These are phyloP conservation scores for Trametes gibbosa DNA, from an alignment of 768 basidiomycete genomes.

Conservation along the genomic window DNA sequence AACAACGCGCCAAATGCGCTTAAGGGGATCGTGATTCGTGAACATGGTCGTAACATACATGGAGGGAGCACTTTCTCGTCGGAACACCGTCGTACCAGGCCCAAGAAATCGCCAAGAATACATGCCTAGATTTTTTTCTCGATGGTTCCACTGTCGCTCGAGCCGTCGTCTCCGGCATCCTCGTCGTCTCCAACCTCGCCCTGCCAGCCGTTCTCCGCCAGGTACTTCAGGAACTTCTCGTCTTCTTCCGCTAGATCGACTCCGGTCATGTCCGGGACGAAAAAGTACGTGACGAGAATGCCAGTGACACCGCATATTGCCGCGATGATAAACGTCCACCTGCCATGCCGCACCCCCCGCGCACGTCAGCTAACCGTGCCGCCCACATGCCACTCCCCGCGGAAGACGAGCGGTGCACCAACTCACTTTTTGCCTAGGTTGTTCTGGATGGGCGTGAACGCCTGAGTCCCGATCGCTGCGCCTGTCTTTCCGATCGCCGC, in stretches of 20 bases:
- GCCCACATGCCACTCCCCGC: neutral
- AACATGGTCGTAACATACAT: neutral
- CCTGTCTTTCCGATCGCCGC: conserved; percentile 71
- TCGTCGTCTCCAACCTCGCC: conserved; percentile 60
- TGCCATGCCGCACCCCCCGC: conserved; percentile 20
- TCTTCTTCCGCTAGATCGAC: conserved; percentile 68
- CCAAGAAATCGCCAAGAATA: neutral
- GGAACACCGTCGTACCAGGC: too few species aligned
- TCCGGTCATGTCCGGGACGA: conserved; percentile 65
- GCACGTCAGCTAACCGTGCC: neutral
- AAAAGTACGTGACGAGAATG: conserved; percentile 64
- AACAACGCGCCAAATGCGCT: neutral
- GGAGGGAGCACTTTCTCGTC: neutral
- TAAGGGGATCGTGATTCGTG: neutral
- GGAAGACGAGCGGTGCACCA: neutral
- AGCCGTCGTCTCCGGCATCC: conserved; percentile 11
- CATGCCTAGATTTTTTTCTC: conserved; percentile 17
- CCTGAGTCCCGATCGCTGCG: conserved; percentile 70
- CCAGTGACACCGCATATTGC: conserved; percentile 67
- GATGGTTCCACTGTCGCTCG: conserved; percentile 14
- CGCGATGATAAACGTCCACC: conserved; percentile 67
- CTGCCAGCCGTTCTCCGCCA: conserved; percentile 62
- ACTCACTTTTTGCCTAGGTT: conserved; percentile 62
- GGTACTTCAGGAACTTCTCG: conserved; percentile 55
- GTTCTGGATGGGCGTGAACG: conserved; percentile 64